Base-by-base conservation (phyloP, 2,329 filamentous ascomycete species). In the Amauroascus verrucosus region DNA sequence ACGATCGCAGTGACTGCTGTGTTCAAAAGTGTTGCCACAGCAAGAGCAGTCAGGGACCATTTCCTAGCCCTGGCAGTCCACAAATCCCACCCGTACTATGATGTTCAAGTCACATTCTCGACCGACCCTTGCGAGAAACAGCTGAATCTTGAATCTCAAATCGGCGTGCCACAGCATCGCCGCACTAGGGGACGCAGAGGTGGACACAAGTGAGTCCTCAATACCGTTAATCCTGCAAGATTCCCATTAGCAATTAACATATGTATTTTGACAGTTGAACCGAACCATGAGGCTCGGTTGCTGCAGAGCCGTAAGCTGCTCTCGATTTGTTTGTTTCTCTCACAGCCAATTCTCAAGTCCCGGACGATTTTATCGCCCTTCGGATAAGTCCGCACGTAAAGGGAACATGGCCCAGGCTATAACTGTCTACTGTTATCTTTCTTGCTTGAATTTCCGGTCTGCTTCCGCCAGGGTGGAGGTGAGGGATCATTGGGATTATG, bases 81-180 rank as follows among this genome's bases (percentile, higher is more conserved):
- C 13, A 51, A 56, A 28, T 60, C 60, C 11, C 57, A 58, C 33
- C 62, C 61, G 22, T 71, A 70, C 56, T 58, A 58, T 33, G 65
- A 64, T 22, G 61, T 68, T 44, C 62, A 64, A 24, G 62, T 71
- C 37, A 65, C 66, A 14, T 71, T 64, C 55, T 69, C 68, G 30
- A 65, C 67, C 40, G 69, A 70, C 54, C 69, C 69, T 3, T 71
- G 69, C 57, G 69, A 71, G 58, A 69, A 67, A 52, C 65, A 66
- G 45, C 53, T 71, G 58, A 60, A 63, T 43, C 59, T 71, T 50
- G 37, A 48, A 14, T 43, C 49, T 28, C 54, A 54, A 40, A 35
- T 51, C 45, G 41, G 47, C 6, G 35, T 47, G 13, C 49, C 45
- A 2, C 33, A 48, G 35, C 18, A 28, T 20, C 33, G 44, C 18